Base-by-base conservation (phyloP, 371 early-diverging fungal genomes). In the Syncephalastrum sp. region DNA sequence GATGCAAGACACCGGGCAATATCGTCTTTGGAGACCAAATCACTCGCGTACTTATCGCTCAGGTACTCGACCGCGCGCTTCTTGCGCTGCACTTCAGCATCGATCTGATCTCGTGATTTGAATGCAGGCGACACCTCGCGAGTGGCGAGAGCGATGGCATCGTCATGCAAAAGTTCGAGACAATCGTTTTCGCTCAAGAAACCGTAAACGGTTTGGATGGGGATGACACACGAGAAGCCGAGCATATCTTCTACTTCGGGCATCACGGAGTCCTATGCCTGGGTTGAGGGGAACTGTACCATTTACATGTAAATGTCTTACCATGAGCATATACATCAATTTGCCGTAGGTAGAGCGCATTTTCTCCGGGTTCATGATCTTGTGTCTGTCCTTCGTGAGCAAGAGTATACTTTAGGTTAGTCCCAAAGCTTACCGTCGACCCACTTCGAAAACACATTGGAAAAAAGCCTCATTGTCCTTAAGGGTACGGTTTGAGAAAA, bases 311-410 rank as follows among this genome's bases (percentile, higher is more conserved):
- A 17, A 16, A 19, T 47, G n/a, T 27, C 60, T 47, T 62, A 82
- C 83, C 85, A 84, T 89, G 47, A 97, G 72, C 84, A 98, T 67
- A 69, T 95, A 94, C 83, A 97, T 89, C 44, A 98, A 75, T 64
- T 98, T 97, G 50, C 98, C 98, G 68, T 97, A 97, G 10, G 88
- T 88, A 29, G 83, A 78, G 47, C 96, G 81, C 97, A 98, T 95
- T 69, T 93, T 94, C 69, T 97, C 98, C 0, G 98, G 98, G 57
- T 97, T 98, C 94, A 95, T 95, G 64, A 97, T 94, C 79, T 98
- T 98, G 77, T 97, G 92, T 24, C 79, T 77, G 46, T 13, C 49
- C 14, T 23, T 10, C 43, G 50, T 47, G 15, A 24, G 49, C 23
- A 14, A 13, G 16, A 50, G 38, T 33, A 29, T 4, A 5, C 10